phyloP scores from a whole-genome alignment of 2,329 filamentous ascomycete species.

The Cordyceps cicadae region DNA sequence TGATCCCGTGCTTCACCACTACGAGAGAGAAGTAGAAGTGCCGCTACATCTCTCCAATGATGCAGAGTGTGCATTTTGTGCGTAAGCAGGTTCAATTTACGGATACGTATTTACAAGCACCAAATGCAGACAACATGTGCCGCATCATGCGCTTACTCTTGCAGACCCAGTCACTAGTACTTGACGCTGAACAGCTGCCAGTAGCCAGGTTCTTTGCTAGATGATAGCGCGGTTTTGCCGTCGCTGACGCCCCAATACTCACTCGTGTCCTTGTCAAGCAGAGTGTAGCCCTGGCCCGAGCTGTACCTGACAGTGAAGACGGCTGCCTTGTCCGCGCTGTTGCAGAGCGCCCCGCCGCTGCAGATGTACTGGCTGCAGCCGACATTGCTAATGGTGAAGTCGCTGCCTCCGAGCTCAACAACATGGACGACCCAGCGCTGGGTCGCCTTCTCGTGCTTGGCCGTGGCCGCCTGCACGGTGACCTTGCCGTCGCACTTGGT shows the following conservation, averaged over 20 bases:
- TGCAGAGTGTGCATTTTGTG: not conserved
- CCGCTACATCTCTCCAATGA: not conserved
- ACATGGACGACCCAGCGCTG: slow-evolving; percentile 46
- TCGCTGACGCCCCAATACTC: slow-evolving; percentile 1
- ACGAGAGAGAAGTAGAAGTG: not conserved
- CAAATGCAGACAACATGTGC: not conserved
- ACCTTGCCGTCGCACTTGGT: slow-evolving; percentile 20
- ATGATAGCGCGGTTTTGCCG: not conserved
- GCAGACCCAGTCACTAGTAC: not conserved
- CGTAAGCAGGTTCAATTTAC: not conserved
- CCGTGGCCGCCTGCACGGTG: slow-evolving; percentile 20
- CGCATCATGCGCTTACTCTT: not conserved
- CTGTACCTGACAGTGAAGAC: slow-evolving; percentile 16
- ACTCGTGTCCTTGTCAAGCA: slow-evolving; percentile 12
- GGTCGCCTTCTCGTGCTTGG: slow-evolving; percentile 28
- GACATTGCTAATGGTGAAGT: slow-evolving; percentile 22
- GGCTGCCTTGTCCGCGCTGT: slow-evolving; percentile 13
- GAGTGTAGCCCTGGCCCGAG: slow-evolving; percentile 15
- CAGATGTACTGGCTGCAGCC: slow-evolving; percentile 18
- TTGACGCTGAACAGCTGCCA: slow-evolving; percentile 12
- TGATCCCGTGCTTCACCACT: not conserved
- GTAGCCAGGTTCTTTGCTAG: not conserved
- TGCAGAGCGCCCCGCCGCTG: slow-evolving; percentile 4
- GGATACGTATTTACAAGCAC: not conserved
- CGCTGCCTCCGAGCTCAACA: slow-evolving; percentile 17